Evolutionary conservation across 1,284 basidiomycete species (phyloP), one percentile per base, ranked within the genome.

Genomic region (Mrakiaceae sp.): DNA sequence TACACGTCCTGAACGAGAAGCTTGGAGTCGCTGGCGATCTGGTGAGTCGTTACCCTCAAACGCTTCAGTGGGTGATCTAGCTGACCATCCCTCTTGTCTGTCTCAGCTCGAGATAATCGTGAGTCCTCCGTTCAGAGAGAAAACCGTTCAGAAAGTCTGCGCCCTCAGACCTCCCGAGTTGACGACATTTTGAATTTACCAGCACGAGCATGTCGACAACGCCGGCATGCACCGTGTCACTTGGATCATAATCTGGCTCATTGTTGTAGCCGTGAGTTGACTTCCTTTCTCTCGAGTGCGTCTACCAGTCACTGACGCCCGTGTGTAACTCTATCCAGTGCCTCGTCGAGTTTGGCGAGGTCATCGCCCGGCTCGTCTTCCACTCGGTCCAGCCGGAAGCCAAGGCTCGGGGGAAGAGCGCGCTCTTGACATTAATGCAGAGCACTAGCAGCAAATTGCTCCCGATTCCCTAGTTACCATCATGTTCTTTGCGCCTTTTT

Each of bases 201-300:
- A 27, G 27, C 94, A 96, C 72, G 91, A 95, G 71, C 91, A 96
- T 73, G 78, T 96, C 62, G 94, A 93, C 72, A 89, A 88, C 70
- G 85, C 83, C 58, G 90, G 90, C 8, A 95, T 94, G 87, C 85
- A 91, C 70, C 80, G 89, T n/a, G 90, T 94, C 70, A 93, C 90
- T 4, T 92, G 90, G 90, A 90, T 95, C 69, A 85, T 97, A 68
- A 97, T 97, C 70, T 94, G 90, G 84, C 79, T 97, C 51, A 96
- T 96, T 71, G 85, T 93, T 27, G 85, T 87, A 7, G 44, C 40
- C 11, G 16, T 10, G 42, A 53, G n/a, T 27, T 12, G 2, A n/a
- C 4, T 48, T 48, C 11, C n/a, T 14, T n/a, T 47, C 60, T 39
- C 43, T 40, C 27, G 27, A 27, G 27, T 1, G 27, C 27, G 27